Evolutionary conservation across 176 grass and related monocot genomes (phyloP).

Genomic region (Triticum dicoccoides): DNA sequence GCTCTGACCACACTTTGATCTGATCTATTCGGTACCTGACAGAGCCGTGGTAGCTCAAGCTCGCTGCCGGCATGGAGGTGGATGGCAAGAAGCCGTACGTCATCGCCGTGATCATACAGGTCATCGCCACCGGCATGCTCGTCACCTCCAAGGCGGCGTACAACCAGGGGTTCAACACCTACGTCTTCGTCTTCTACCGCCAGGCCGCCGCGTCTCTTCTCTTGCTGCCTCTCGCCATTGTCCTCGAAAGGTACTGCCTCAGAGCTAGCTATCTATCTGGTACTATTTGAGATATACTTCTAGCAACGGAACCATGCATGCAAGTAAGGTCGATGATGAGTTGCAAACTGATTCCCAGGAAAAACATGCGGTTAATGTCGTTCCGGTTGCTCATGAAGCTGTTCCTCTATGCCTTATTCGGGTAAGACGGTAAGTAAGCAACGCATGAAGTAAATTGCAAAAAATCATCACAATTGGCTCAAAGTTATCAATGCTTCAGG

Average conservation of each 20-base stretch:
- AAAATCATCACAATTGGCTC: too few relatives aligned
- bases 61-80: background rate
- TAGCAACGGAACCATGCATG: background rate
- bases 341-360: slow-evolving; percentile 30
- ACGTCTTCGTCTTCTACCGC: slow-evolving; percentile 87
- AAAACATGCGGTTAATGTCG: slow-evolving; percentile 38
- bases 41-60: background rate
- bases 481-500: too few relatives aligned
- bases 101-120: slow-evolving; percentile 57
- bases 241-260: slow-evolving; percentile 21
- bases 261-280: background rate
- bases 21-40: background rate
- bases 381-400: slow-evolving; percentile 51
- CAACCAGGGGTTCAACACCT: slow-evolving; percentile 58
- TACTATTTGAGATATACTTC: background rate
- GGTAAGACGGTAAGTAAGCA: background rate
- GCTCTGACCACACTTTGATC: background rate
- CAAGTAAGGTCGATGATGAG: too few relatives aligned
- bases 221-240: slow-evolving; percentile 50
- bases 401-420: slow-evolving; percentile 60
- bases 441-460: background rate
- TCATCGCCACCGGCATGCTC: slow-evolving; percentile 62
- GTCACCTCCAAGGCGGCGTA: slow-evolving; percentile 68
- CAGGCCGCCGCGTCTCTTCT: slow-evolving; percentile 56
- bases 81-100: slow-evolving; percentile 57